Base-by-base conservation (phyloP, 2,329 filamentous ascomycete species). In the Parafenestella ontariensis region DNA sequence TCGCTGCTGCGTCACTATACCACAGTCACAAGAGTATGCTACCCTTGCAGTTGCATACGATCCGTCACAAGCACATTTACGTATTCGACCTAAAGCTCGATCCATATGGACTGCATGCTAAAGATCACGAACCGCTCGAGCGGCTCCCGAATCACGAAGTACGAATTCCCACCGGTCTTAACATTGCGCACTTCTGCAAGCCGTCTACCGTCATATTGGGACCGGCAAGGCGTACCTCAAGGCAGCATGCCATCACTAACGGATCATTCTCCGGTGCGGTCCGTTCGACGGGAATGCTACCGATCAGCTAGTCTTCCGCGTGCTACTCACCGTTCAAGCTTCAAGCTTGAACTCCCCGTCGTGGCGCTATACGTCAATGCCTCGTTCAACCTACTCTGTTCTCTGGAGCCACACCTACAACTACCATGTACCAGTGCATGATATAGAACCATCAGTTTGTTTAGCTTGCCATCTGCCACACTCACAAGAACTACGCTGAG, bases 251-350 rank as follows among this genome's bases (percentile, higher is more conserved):
- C 49, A 18, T 52, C 33, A 20, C 37, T 43, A 15, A 18, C 66
- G 65, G 66, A 66, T 28, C 37, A 36, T 21, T 42, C 60, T 69
- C 66, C 66, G 63, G 56, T 44, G 46, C 49, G 49, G 52, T 52
- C 48, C 52, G 57, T 41, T 65, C 31, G 54, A 46, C 46, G 26
- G 31, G 47, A 33, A 49, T 44, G 37, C 26, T 39, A 26, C n/a
- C 46, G 41, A 49, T 46, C 36, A 50, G 44, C 34, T 46, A 45
- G 49, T 49, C 11, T 10, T 44, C 41, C 37, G 36, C 47, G 15
- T 17, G 21, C 28, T n/a, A n/a, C n/a, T n/a, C n/a, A n/a, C n/a
- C n/a, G n/a, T n/a, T n/a, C n/a, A n/a, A n/a, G n/a, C n/a, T n/a
- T n/a, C n/a, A n/a, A n/a, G n/a, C n/a, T n/a, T n/a, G n/a, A n/a